Evolutionary conservation across 805 yeast species (phyloP), one percentile per base, ranked within the genome.

Genomic region (Naumovozyma baii): DNA sequence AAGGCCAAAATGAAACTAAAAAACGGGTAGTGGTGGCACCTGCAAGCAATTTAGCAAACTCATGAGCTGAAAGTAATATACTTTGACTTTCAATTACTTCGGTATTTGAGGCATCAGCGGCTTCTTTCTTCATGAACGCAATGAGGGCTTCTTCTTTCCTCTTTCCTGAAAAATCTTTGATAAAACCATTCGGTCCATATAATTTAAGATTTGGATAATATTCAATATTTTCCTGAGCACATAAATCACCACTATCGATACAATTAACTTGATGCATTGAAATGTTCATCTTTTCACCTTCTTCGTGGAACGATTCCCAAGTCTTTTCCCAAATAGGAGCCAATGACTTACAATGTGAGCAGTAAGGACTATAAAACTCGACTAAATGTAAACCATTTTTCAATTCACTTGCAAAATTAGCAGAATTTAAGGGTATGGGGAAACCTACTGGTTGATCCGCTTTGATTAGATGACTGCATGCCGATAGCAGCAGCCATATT

Each of bases 351-450:
- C 98, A 92, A 61, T 90, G 97, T 5, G 66, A 58, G 58, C 98
- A 92, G 52, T 80, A 80, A 0, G 98, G 98, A 25, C 95, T 85
- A 57, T 63, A 92, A 62, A 86, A 88, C 62, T 90, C 96, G 26
- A 90, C 79, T 53, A 90, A 70, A 52, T 87, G 80, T 16, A 78
- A 62, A 2, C 81, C 81, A 8, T 68, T 61, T 15, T 66, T 54
- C n/a, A 76, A 54, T 29, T 64, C 62, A 10, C 57, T 43, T 39
- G 74, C 77, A 52, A 83, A 85, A 16, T 64, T 68, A 1, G 62
- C 69, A 3, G 56, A 47, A 0, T 70, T 74, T 34, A 85, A 57
- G 1, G 70, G 67, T 2, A 62, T 68, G 0, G 92, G 92, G 33
- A 67, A 52, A 19, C 40, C 49, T 22, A 10, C 26, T 2, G 42